Base-by-base conservation (phyloP, 345 rosid species). In the Eucalyptus regnans region DNA sequence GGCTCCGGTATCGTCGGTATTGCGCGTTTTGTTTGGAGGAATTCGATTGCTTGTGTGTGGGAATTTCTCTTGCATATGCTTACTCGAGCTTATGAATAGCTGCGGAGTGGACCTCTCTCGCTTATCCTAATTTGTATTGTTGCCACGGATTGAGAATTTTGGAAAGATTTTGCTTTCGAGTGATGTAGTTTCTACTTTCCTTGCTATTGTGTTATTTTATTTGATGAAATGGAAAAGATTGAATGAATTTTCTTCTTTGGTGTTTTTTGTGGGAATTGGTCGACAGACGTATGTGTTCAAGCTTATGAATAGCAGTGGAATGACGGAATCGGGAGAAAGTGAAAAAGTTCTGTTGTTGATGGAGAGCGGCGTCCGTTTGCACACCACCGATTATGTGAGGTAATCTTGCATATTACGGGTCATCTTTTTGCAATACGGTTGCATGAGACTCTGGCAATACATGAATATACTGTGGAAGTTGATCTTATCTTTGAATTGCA, bases 291-390 rank as follows among this genome's bases (percentile, higher is more conserved):
- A 96, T 90, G 94, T 96, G 86, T 97, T 98, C 97, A 98, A 97
- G 96, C 95, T 98, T 13, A 94, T 98, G 96, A 98, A 97, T 88
- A 98, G 99, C 89, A 97, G 99, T 50, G 99, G 99, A 50, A 94
- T 95, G 50, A 96, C 99, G 23, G 99, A 96, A 89, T 98, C 99
- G 18, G 99, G 99, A 7, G 99, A 98, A 92, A 97, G 99, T 92
- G 99, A 98, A 93, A 98, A 97, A 88, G 97, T 97, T 89, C 90
- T 96, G 88, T 89, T 98, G 90, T 91, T 98, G 89, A 97, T 96
- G 99, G 99, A 98, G 89, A 97, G 99, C 66, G 99, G 99, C 62
- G 97, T 95, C 84, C 99, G 99, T 83, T 93, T 98, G 90, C 99
- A 96, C 87, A 94, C 98, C 48, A 98, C 99, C 86, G 98, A 94